A percentile compares a stretch with the other conserved stretches of the same genome.
Conservation (phyloP, 2,329 filamentous ascomycete genomes). For the Alternaria rosae region DNA sequence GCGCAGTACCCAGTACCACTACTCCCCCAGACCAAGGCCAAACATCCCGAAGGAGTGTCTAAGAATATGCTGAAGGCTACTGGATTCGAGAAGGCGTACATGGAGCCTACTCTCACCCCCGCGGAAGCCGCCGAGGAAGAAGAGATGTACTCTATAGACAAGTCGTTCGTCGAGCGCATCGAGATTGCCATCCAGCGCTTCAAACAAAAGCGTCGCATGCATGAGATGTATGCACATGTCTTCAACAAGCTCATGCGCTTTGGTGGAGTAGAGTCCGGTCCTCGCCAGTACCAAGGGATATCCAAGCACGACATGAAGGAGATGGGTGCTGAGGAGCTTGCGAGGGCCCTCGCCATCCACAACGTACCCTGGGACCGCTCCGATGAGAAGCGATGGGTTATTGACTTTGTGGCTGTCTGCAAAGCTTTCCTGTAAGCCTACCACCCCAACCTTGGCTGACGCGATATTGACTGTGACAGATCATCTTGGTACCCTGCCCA, state of each 20-base stretch:
- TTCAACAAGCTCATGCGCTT: slow-evolving; percentile 84
- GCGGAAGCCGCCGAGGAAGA: slow-evolving; percentile 71
- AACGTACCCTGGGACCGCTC: slow-evolving; percentile 60
- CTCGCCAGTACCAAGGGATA: slow-evolving; percentile 69
- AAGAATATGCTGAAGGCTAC: slow-evolving; percentile 55
- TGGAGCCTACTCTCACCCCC: slow-evolving; percentile 79
- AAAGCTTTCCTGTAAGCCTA: slow-evolving; percentile 76
- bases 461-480: slow-evolving; percentile 49
- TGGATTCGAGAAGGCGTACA: slow-evolving; percentile 72
- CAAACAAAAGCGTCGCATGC: slow-evolving; percentile 76
- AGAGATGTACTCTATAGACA: slow-evolving; percentile 68
- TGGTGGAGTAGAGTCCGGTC: slow-evolving; percentile 75
- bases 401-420: slow-evolving; percentile 81
- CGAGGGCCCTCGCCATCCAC: slow-evolving; percentile 69
- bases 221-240: slow-evolving; percentile 65
- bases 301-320: slow-evolving; percentile 67
- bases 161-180: slow-evolving; percentile 69
- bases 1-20: slow-evolving; percentile 31
- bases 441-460: slow-evolving; percentile 1
- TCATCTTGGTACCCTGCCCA: slow-evolving; percentile 64
- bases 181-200: slow-evolving; percentile 86
- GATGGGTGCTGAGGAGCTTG: slow-evolving; percentile 70
- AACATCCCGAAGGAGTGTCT: slow-evolving; percentile 44
- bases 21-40: slow-evolving; percentile 39
- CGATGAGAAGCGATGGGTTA: slow-evolving; percentile 68